Conservation (phyloP, 345 rosid species). For the Ailanthus altissimus region DNA sequence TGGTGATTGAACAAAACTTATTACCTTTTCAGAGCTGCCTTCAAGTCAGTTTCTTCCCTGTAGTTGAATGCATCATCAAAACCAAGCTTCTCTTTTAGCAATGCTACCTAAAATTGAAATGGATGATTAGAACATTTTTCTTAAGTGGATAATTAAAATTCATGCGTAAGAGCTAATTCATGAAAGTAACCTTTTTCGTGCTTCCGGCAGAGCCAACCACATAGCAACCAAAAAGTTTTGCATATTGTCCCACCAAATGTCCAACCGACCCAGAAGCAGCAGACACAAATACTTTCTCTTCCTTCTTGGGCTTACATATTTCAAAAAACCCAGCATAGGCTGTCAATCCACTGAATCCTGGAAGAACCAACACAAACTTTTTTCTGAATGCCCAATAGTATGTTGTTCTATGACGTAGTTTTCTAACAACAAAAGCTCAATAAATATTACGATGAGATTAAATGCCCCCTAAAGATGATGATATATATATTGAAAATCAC, state of each 20-base stretch:
- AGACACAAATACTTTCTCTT: slow-evolving; percentile 54
- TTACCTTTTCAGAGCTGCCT: slow-evolving; percentile 42
- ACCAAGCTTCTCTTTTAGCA: slow-evolving; percentile 55
- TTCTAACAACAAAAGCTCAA: background rate
- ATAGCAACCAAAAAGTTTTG: slow-evolving; percentile 50
- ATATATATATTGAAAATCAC: background rate
- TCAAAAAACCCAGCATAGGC: slow-evolving; percentile 50
- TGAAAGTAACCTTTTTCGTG: slow-evolving; percentile 35
- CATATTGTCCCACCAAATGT: slow-evolving; percentile 52
- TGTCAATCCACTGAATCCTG: slow-evolving; percentile 54
- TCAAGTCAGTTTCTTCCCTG: slow-evolving; percentile 46
- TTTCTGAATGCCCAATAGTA: background rate
- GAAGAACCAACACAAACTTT: background rate
- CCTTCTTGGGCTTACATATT: slow-evolving; percentile 45
- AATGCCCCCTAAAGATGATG: background rate
- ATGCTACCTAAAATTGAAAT: slow-evolving; percentile 30
- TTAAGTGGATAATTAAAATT: background rate
- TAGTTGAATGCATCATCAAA: slow-evolving; percentile 61
- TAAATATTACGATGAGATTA: background rate
- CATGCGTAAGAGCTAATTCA: no score
- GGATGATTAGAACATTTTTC: background rate
- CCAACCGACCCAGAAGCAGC: slow-evolving; percentile 58
- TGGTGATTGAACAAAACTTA: background rate
- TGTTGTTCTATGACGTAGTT: background rate
- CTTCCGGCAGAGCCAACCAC: slow-evolving; percentile 56